These are phyloP conservation scores for Gaertneriomyces sp. DNA, from an alignment of 192 early-diverging fungal species.

Conservation along the genomic window DNA sequence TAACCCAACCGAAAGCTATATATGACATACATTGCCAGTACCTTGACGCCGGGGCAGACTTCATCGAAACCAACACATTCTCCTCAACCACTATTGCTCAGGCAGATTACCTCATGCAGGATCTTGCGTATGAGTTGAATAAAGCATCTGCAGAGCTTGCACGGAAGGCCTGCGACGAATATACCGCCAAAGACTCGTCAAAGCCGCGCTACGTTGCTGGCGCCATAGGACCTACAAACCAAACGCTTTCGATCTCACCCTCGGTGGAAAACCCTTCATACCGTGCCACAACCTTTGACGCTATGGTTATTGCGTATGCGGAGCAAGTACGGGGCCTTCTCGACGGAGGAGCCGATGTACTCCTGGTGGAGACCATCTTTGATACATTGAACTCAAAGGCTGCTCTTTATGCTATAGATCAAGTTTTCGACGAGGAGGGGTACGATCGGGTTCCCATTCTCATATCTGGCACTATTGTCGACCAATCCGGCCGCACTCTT, in stretches of 20 bases:
- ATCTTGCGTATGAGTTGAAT: conserved; percentile 88
- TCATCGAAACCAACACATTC: conserved; percentile 98
- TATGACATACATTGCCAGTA: conserved; percentile 88
- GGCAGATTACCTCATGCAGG: conserved; percentile 83
- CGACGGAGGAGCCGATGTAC: conserved; percentile 89
- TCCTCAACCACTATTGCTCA: conserved; percentile 87
- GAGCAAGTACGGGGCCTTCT: conserved; percentile 88
- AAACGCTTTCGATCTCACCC: conserved; percentile 93
- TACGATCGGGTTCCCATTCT: conserved; percentile 50
- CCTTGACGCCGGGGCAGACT: conserved; percentile 85
- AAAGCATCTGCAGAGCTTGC: conserved; percentile 80
- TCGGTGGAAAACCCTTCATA: conserved; percentile 94
- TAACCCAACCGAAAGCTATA: conserved; percentile 87
- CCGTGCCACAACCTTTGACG: conserved; percentile 93
- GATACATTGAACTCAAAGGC: conserved; percentile 98
- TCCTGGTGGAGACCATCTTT: conserved; percentile 96
- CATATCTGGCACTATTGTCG: conserved; percentile 85
- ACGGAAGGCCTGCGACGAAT: conserved; percentile 74
- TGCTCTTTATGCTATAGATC: conserved; percentile 87
- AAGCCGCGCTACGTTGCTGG: conserved; percentile 84
- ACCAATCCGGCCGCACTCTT: conserved; percentile 91
- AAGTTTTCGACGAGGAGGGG: conserved; percentile 72
- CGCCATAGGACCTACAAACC: conserved; percentile 82
- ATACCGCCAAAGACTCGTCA: conserved; percentile 69
- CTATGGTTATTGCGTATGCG: conserved; percentile 84